These are phyloP conservation scores for Tardiomyces depauwii DNA, from an alignment of 1,139 yeast species.

Conservation along the genomic window DNA sequence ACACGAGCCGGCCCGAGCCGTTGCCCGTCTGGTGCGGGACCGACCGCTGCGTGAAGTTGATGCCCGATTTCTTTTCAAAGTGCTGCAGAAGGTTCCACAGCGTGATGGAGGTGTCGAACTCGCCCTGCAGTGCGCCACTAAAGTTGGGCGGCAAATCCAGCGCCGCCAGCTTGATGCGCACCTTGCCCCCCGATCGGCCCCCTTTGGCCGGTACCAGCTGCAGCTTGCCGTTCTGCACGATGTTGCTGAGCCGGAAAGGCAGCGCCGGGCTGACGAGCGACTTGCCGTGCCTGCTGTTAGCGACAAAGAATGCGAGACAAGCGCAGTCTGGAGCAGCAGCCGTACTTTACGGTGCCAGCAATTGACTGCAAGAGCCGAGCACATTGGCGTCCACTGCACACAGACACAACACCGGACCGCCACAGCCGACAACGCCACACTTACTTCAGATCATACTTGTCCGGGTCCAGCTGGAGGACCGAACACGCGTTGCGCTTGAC, in stretches of 20 bases:
- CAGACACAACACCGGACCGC: background rate
- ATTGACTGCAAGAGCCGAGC: too few relatives aligned
- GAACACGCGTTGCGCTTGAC: conserved; percentile 17
- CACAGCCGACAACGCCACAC: too few relatives aligned
- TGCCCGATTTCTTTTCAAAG: conserved; percentile 17
- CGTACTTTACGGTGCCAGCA: too few relatives aligned
- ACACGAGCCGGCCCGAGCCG: conserved; percentile 9
- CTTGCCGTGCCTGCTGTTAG: conserved; percentile 4
- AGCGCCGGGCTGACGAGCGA: conserved; percentile 13
- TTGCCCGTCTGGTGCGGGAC: conserved; percentile 6
- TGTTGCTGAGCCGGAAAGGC: conserved; percentile 18
- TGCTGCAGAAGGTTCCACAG: conserved; percentile 16
- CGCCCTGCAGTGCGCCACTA: conserved; percentile 13
- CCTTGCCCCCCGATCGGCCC: conserved; percentile 5
- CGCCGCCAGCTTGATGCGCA: conserved; percentile 12
- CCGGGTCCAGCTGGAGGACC: conserved; percentile 13
- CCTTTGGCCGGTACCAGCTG: conserved; percentile 13
- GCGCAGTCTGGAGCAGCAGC: background rate
- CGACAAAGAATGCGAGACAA: background rate
- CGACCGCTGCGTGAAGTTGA: conserved; percentile 17
- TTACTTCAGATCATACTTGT: conserved; percentile 15
- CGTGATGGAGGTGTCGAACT: conserved; percentile 13
- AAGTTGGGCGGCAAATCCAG: conserved; percentile 16
- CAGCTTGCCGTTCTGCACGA: conserved; percentile 19
- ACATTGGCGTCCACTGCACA: conserved; percentile 1